Percentiles rank a stretch among this genome's conserved stretches.
These are phyloP conservation scores for Helianthus annuus DNA, from an alignment of 129 eudicot species.

Conservation along the genomic window HanXRQr2.0-SUNRISE NC_035433.2:63247729-63248228, in stretches of 20 bases:
- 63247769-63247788: too few relatives aligned
- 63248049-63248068: constrained; percentile 54
- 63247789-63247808: too few relatives aligned
- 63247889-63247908: constrained; percentile 23
- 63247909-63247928: constrained; percentile 25
- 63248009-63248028: constrained; percentile 65
- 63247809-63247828: too few relatives aligned
- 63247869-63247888: too few relatives aligned
- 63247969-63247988: constrained; percentile 60
- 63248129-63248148: constrained; percentile 54
- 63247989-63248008: constrained; percentile 67
- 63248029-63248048: constrained; percentile 45
- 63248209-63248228: not conserved
- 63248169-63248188: constrained; percentile 46
- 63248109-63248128: constrained; percentile 63
- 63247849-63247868: too few relatives aligned
- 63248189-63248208: constrained; percentile 50
- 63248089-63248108: constrained; percentile 53
- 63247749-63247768: too few relatives aligned
- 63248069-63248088: constrained; percentile 84
- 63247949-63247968: constrained; percentile 74
- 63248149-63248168: constrained; percentile 79
- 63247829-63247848: too few relatives aligned
- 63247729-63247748: too few relatives aligned
- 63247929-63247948: constrained; percentile 29